Conservation (phyloP, 2,329 filamentous ascomycete genomes). For the Thermomyces lanuginosus region DNA sequence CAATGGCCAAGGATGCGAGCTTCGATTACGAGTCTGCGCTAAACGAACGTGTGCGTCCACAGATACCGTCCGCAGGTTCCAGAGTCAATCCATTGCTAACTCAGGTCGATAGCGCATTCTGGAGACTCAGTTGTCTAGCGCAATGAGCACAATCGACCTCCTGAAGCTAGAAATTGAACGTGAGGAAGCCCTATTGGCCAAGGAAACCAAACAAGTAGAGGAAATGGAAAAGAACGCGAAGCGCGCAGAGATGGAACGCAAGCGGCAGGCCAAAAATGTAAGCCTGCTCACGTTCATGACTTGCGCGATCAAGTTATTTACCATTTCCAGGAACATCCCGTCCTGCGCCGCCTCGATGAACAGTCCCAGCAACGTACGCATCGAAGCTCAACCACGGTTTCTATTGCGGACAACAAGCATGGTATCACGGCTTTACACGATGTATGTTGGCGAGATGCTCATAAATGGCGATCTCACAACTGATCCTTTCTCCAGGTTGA, state of each 20-base stretch:
- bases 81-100: slow-evolving; percentile 1
- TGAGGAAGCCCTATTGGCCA: slow-evolving; percentile 26
- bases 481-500: slow-evolving; percentile 23
- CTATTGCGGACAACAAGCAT: slow-evolving; percentile 12
- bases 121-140: slow-evolving; percentile 24
- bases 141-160: slow-evolving; percentile 24
- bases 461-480: too few species aligned
- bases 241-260: slow-evolving; percentile 21
- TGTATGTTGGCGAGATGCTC: too few species aligned
- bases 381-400: slow-evolving; percentile 13
- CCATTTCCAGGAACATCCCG: slow-evolving; percentile 21
- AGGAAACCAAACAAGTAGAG: slow-evolving; percentile 24
- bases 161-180: slow-evolving; percentile 26
- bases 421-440: slow-evolving; percentile 11
- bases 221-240: slow-evolving; percentile 30
- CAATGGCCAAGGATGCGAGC: slow-evolving; percentile 23
- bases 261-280: slow-evolving; percentile 27
- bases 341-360: slow-evolving; percentile 20
- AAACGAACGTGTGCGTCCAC: slow-evolving; percentile 24
- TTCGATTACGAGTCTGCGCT: slow-evolving; percentile 30
- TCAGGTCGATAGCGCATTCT: slow-evolving; percentile 17
- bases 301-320: too few species aligned
- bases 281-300: slow-evolving; percentile 1
- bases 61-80: not conserved
- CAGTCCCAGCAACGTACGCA: slow-evolving; percentile 8